Percentiles rank a stretch among this genome's conserved stretches.
Conservation (phyloP, 108 stramenopile genomes). For the Nitzschia palea region DNA sequence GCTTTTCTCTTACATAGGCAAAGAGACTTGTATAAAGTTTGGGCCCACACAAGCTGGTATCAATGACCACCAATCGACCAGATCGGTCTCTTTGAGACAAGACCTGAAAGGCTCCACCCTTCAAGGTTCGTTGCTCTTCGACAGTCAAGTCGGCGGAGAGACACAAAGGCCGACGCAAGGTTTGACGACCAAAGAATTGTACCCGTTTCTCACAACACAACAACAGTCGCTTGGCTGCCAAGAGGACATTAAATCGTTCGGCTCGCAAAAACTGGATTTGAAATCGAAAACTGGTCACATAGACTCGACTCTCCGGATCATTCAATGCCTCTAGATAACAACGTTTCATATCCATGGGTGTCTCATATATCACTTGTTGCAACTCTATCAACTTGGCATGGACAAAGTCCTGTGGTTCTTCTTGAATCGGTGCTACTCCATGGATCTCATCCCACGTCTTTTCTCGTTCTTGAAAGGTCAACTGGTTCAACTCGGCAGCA, state of each 20-base stretch:
- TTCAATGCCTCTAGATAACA: not conserved
- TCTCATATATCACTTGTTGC: not conserved
- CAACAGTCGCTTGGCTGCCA: constrained; percentile 24
- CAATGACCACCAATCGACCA: constrained; percentile 21
- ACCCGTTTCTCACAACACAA: constrained; percentile 3
- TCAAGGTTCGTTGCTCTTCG: constrained; percentile 1
- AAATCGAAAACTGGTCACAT: not conserved
- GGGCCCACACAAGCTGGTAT: constrained; percentile 2
- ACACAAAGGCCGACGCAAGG: not conserved
- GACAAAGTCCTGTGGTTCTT: constrained; percentile 14
- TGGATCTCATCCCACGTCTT: constrained; percentile 6
- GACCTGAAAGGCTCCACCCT: constrained; percentile 2
- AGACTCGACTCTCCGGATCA: not conserved
- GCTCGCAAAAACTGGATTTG: constrained; percentile 28
- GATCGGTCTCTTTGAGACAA: constrained; percentile 18
- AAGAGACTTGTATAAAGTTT: not conserved
- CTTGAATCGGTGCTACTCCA: not conserved
- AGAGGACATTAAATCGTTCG: constrained; percentile 20
- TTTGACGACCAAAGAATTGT: constrained; percentile 16
- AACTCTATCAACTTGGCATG: constrained; percentile 5
- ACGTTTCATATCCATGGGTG: not conserved
- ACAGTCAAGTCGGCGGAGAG: constrained; percentile 14
- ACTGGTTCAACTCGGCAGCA: not conserved
- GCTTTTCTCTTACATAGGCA: not conserved
- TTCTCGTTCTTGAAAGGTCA: not conserved